These are phyloP conservation scores for Dysphania ambrosioides DNA, from an alignment of 148 eudicot species.

Conservation along the genomic window DNA sequence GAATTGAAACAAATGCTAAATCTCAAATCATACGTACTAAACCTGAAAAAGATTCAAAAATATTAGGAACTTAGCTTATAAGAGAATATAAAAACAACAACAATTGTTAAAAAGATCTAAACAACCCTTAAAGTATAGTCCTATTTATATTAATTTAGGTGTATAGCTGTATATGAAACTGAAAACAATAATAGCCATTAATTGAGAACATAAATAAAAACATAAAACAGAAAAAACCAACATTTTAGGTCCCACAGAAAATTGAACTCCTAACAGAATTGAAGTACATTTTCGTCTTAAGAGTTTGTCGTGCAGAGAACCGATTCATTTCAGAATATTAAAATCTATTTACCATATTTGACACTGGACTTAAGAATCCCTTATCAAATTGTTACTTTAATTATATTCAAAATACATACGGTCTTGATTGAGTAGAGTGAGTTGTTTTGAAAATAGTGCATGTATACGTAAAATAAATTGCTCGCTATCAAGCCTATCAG, in stretches of 20 bases:
- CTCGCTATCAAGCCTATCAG: no score
- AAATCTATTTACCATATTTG: no score
- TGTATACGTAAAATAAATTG: no score
- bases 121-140: not conserved
- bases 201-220: conserved; percentile 18
- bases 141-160: not conserved
- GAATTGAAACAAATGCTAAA: not conserved
- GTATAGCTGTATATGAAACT: conserved; percentile 3
- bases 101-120: not conserved
- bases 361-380: no score
- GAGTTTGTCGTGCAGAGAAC: no score
- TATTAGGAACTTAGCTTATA: not conserved
- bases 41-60: not conserved
- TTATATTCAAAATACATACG: no score
- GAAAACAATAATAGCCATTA: conserved; percentile 13
- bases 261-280: conserved; percentile 23
- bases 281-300: conserved; percentile 18
- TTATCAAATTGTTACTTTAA: no score
- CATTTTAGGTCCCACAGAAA: conserved; percentile 24
- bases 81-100: not conserved
- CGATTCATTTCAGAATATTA: no score
- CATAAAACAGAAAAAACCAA: conserved; percentile 32
- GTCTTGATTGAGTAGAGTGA: no score
- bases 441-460: no score
- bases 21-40: not conserved